Percentiles rank a stretch among this genome's conserved stretches.
Conservation (phyloP, 1,139 yeast genomes). For the Kurtzmaniella quercitrusa region DNA sequence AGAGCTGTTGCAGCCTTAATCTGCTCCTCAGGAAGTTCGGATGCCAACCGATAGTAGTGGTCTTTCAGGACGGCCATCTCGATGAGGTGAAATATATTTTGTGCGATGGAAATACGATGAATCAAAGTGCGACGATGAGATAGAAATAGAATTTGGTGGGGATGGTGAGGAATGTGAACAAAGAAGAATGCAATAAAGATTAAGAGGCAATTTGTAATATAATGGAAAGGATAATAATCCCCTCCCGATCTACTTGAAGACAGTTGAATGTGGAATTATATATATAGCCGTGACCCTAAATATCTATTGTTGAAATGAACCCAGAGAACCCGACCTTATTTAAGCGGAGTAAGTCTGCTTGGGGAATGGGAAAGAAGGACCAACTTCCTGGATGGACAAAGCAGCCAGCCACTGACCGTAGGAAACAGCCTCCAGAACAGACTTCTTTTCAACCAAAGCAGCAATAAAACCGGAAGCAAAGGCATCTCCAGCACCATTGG, state of each 20-base stretch:
- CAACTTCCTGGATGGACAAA: conserved; percentile 85
- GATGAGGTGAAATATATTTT: background rate
- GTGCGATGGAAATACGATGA: no score
- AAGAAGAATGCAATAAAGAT: no score
- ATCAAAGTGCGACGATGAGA: no score
- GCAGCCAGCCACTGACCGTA: conserved; percentile 98
- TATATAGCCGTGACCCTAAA: background rate
- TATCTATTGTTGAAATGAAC: conserved; percentile 10
- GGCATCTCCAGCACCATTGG: conserved; percentile 99
- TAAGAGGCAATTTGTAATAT: no score
- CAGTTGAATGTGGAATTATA: conserved; percentile 3
- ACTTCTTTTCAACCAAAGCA: conserved; percentile 73
- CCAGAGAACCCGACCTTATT: background rate
- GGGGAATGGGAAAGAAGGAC: conserved; percentile 91
- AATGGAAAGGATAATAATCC: no score
- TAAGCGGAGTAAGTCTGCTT: conserved; percentile 49
- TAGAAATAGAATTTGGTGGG: no score
- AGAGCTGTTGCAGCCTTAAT: conserved; percentile 67
- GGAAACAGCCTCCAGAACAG: conserved; percentile 60
- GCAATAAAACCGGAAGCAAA: conserved; percentile 97
- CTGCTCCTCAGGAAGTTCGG: conserved; percentile 72
- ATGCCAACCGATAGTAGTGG: conserved; percentile 72
- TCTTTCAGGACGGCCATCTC: conserved; percentile 60
- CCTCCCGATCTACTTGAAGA: background rate
- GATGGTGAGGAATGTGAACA: no score